These are phyloP conservation scores for Diplodia corticola DNA, from an alignment of 2,329 filamentous ascomycete genomes.

Conservation along the genomic window DNA sequence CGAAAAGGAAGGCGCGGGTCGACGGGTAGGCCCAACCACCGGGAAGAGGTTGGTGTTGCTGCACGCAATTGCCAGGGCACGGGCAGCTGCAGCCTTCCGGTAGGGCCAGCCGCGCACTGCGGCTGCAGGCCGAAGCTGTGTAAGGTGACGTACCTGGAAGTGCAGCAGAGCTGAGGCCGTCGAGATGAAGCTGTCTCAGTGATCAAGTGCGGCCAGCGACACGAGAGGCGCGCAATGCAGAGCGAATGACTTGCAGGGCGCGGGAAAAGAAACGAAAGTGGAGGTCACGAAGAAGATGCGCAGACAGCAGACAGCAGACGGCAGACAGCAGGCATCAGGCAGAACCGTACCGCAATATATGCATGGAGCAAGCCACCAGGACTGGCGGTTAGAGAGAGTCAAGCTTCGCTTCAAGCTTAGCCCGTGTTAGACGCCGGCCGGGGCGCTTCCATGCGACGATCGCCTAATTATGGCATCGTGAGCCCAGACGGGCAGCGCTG, in stretches of 20 bases:
- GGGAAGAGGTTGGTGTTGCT: background rate
- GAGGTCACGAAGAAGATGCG: background rate
- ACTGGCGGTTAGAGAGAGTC: constrained; percentile 10
- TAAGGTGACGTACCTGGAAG: background rate
- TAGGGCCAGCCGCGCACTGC: background rate
- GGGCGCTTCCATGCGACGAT: constrained; percentile 9
- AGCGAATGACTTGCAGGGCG: background rate
- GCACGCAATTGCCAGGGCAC: background rate
- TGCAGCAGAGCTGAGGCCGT: background rate
- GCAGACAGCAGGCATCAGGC: background rate
- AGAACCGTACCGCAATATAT: background rate
- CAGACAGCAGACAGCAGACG: background rate
- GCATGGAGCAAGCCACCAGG: background rate
- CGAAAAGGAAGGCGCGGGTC: background rate
- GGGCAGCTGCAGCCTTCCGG: constrained; percentile 15
- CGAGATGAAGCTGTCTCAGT: background rate
- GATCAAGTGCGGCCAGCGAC: background rate
- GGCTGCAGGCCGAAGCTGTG: background rate
- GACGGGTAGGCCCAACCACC: background rate
- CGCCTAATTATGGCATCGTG: background rate
- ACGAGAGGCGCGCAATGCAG: background rate
- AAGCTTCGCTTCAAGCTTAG: constrained; percentile 11
- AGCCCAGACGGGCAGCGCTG: background rate
- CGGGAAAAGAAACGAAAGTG: background rate
- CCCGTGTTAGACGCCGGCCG: background rate